These are phyloP conservation scores for Boletales sp. DNA, from an alignment of 768 basidiomycete genomes.

Conservation along the genomic window DNA sequence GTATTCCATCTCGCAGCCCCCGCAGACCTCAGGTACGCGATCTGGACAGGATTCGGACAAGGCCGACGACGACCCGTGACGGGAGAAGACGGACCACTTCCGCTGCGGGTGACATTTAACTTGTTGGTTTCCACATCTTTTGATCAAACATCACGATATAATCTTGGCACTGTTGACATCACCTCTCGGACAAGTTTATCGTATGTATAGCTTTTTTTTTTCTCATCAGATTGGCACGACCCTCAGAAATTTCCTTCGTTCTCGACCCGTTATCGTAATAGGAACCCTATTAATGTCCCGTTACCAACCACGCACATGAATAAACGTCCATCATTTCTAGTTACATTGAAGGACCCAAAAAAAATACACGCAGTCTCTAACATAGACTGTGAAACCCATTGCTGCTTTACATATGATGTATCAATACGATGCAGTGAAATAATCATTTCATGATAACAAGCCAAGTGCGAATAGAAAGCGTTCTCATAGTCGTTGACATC, in stretches of 20 bases:
- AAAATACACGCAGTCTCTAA: slow-evolving; percentile 21
- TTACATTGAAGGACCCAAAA: slow-evolving; percentile 8
- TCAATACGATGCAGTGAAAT: slow-evolving; percentile 20
- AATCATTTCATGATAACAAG: slow-evolving; percentile 5
- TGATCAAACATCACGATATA: slow-evolving; percentile 9
- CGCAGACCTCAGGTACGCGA: slow-evolving; percentile 16
- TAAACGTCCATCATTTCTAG: slow-evolving; percentile 1
- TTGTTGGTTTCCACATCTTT: slow-evolving; percentile 1
- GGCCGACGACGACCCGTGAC: slow-evolving; percentile 23
- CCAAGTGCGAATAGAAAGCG: background rate
- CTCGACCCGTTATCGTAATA: slow-evolving; percentile 3
- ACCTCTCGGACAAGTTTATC: slow-evolving; percentile 1
- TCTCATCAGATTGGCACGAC: slow-evolving; percentile 10
- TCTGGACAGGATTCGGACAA: slow-evolving; percentile 20
- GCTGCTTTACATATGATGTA: slow-evolving; percentile 26
- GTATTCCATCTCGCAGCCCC: slow-evolving; percentile 19
- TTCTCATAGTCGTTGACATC: slow-evolving; percentile 3
- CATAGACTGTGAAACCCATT: slow-evolving; percentile 13
- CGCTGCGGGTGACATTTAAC: slow-evolving; percentile 31
- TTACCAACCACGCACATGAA: slow-evolving; percentile 7
- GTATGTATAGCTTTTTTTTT: slow-evolving; percentile 11
- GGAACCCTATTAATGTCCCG: slow-evolving; percentile 1
- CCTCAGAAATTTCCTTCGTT: slow-evolving; percentile 13
- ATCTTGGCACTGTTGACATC: slow-evolving; percentile 2
- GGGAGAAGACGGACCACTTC: slow-evolving; percentile 30